Conservation (phyloP, 345 rosid species). For the Acer campestre region DNA sequence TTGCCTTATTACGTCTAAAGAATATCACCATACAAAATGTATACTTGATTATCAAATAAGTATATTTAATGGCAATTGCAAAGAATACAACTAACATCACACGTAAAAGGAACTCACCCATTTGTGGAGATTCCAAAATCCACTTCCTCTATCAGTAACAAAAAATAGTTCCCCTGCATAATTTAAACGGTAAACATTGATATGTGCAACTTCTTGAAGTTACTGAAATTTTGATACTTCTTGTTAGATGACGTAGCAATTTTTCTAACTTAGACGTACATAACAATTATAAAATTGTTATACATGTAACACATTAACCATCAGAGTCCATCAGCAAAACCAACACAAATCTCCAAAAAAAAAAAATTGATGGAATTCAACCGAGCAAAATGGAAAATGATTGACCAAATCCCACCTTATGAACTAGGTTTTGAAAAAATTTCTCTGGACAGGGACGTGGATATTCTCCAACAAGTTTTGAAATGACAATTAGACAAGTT, state of each 20-base stretch:
- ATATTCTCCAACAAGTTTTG: not conserved
- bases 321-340: not conserved
- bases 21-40: not conserved
- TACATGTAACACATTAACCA: not conserved
- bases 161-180: constrained; percentile 90
- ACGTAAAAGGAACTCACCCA: constrained; percentile 58
- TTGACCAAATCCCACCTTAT: not conserved
- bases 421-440: not conserved
- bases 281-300: not conserved
- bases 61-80: not conserved
- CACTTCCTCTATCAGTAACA: constrained; percentile 68
- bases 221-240: not conserved
- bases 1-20: not conserved
- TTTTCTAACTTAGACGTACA: not conserved
- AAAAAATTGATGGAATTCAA: not conserved
- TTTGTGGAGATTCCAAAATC: constrained; percentile 95
- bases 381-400: not conserved
- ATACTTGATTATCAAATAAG: not conserved
- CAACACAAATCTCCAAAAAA: constrained; percentile 7
- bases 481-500: not conserved
- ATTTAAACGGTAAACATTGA: constrained; percentile 13
- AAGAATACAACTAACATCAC: not conserved
- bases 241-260: not conserved
- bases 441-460: not conserved
- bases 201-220: constrained; percentile 2